phyloP scores from a whole-genome alignment of 2,329 filamentous ascomycete genomes.

The Colletotrichum tabaci region DNA sequence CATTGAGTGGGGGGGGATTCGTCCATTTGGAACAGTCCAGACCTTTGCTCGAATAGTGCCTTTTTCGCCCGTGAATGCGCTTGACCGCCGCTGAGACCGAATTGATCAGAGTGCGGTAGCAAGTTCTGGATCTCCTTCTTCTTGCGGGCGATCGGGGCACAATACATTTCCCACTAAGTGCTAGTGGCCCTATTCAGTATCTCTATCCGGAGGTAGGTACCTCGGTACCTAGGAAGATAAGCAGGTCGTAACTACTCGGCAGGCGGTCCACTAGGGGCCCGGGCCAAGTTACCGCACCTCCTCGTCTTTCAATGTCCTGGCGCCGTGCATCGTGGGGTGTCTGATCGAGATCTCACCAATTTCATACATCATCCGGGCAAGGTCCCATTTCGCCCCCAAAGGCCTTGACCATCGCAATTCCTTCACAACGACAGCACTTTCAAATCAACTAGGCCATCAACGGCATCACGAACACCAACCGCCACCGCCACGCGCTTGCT shows the following conservation, averaged over 20 bases:
- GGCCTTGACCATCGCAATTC: slow-evolving; percentile 9
- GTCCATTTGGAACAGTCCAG: slow-evolving; percentile 17
- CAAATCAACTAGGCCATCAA: background rate
- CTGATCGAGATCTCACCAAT: slow-evolving; percentile 27
- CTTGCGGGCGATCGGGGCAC: background rate
- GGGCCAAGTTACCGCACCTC: background rate
- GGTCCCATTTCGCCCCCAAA: slow-evolving; percentile 8
- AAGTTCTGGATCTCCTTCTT: background rate
- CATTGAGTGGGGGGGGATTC: background rate
- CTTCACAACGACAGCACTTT: background rate
- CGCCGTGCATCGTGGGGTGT: slow-evolving; percentile 39
- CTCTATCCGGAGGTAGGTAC: too few species aligned
- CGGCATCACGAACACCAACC: slow-evolving; percentile 9
- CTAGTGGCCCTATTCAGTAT: too few species aligned
- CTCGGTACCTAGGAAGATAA: too few species aligned
- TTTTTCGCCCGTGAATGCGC: background rate
- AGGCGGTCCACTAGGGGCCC: background rate
- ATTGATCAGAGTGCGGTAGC: slow-evolving; percentile 10
- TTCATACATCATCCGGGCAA: slow-evolving; percentile 25
- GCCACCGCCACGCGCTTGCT: slow-evolving; percentile 26
- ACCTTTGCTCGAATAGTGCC: slow-evolving; percentile 6
- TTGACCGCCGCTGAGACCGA: slow-evolving; percentile 34
- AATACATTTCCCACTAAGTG: too few species aligned
- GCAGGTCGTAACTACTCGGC: background rate
- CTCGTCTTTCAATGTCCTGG: slow-evolving; percentile 15